Evolutionary conservation across 768 basidiomycete species (phyloP).

Genomic region (Tulasnella sp.): DNA sequence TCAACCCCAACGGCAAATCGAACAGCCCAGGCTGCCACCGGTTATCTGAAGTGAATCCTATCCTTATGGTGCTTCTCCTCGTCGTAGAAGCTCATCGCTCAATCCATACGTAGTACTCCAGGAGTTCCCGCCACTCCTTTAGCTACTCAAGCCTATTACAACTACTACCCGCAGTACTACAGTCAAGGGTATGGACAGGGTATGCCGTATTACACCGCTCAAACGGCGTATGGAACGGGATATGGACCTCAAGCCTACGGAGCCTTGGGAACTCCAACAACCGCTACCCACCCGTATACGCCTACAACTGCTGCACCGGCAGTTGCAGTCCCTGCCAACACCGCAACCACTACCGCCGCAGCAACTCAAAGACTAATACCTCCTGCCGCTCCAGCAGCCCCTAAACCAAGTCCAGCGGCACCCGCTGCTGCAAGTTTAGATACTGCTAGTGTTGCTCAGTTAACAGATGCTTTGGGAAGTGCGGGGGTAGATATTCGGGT

Average conservation of each 20-base stretch:
- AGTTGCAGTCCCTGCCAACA: slow-evolving; percentile 25
- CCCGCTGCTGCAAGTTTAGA: slow-evolving; percentile 25
- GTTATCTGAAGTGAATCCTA: slow-evolving; percentile 8
- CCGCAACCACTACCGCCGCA: slow-evolving; percentile 6
- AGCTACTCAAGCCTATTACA: background rate
- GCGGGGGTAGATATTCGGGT: slow-evolving; percentile 83
- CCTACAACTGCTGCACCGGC: slow-evolving; percentile 26
- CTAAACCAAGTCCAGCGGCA: slow-evolving; percentile 25
- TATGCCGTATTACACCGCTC: slow-evolving; percentile 4
- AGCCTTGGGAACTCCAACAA: slow-evolving; percentile 27
- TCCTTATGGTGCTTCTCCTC: background rate
- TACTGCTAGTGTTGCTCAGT: slow-evolving; percentile 54
- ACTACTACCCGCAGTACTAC: slow-evolving; percentile 12
- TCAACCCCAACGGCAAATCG: slow-evolving; percentile 27
- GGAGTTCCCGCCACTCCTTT: background rate
- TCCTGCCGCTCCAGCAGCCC: slow-evolving; percentile 25
- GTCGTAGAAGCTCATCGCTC: background rate
- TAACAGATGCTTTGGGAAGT: slow-evolving; percentile 79
- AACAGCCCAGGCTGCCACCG: slow-evolving; percentile 13
- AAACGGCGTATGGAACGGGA: slow-evolving; percentile 1
- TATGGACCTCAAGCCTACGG: slow-evolving; percentile 38
- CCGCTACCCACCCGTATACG: slow-evolving; percentile 25
- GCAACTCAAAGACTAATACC: slow-evolving; percentile 10
- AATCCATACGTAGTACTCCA: background rate
- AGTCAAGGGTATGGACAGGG: background rate